These are phyloP conservation scores for Dictyophora rubrovolvata DNA, from an alignment of 768 basidiomycete species.

Conservation along the genomic window DNA sequence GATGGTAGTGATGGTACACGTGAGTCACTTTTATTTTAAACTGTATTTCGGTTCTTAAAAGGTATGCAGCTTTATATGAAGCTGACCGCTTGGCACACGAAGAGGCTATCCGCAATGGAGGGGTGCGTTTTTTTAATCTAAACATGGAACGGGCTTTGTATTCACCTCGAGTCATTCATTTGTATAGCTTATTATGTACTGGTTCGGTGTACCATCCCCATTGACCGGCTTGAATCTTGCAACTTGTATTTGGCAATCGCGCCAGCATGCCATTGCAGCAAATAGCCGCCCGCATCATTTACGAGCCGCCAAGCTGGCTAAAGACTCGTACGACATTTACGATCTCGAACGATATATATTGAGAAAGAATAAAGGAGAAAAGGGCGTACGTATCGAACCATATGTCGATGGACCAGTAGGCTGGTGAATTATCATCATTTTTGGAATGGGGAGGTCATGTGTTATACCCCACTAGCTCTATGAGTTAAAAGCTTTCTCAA, in stretches of 20 bases:
- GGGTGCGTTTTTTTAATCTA: conserved; percentile 37
- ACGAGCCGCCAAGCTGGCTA: conserved; percentile 73
- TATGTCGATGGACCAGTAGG: conserved; percentile 60
- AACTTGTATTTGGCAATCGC: conserved; percentile 92
- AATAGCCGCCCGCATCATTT: conserved; percentile 73
- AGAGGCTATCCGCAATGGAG: conserved; percentile 82
- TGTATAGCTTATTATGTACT: conserved; percentile 72
- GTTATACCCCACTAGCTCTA: neutral
- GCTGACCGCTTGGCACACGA: conserved; percentile 85
- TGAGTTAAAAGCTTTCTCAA: neutral
- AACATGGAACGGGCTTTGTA: neutral
- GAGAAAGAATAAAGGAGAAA: conserved; percentile 53
- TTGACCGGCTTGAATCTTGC: conserved; percentile 79
- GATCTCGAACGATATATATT: conserved; percentile 67
- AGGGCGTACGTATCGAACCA: conserved; percentile 43
- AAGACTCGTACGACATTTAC: conserved; percentile 68
- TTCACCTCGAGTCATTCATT: neutral
- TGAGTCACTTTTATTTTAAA: conserved; percentile 24
- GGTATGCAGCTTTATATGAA: conserved; percentile 60
- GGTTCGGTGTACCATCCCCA: conserved; percentile 81
- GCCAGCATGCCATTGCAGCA: conserved; percentile 72
- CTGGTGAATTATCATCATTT: conserved; percentile 39
- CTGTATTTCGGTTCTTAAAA: conserved; percentile 3
- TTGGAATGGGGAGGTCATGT: neutral
- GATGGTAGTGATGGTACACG: conserved; percentile 58